Base-by-base conservation (phyloP, 768 basidiomycete species). In the Mycena metata region DNA sequence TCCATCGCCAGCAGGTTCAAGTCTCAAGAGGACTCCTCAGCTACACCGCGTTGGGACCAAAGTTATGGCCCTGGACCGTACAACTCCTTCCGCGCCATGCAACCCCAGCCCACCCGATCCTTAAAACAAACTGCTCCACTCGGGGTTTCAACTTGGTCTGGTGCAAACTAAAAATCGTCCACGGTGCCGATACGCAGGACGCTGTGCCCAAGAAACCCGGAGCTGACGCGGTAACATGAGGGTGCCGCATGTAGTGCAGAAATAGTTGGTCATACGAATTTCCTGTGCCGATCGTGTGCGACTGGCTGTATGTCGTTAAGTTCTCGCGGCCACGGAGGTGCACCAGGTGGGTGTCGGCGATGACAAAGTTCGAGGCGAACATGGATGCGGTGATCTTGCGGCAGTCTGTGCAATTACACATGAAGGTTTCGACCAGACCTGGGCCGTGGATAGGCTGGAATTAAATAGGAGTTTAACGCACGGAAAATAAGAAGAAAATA, bases 391-490 rank as follows among this genome's bases (percentile, higher is more conserved):
- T 66, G 50, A 70, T 43, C 33, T 70, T 70, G 43, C 45, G 64
- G 39, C 69, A 70, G 65, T 70, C 69, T 5, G 60, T 16, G 60
- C 69, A 70, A 42, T 70, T 60, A 51, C 69, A 70, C 35, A 70
- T 19, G 60, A 70, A 67, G 23, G 33, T 62, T 17, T 42, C 43
- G 23, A 61, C 45, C 4, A 70, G 65, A 30, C 69, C 69, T 10
- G 64, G 64, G 33, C 41, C 69, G 33, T 70, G 49, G 35, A 54
- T 61, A 36, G 65, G 46, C 51, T 36, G 36, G 36, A 12, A 36
- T 36, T 6, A 36, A 36, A 12, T 6, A 12, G 7, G 36, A 36
- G 12, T 7, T 36, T 36, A 36, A 12, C 12, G 36, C 36, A 12
- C 12, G 36, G 7, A 36, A 6, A 36, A 6, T 36, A 36, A 7